Evolutionary conservation across 2,329 filamentous ascomycete species (phyloP), one percentile per base, ranked within the genome.

Genomic region (Sporothrix sp.): DNA sequence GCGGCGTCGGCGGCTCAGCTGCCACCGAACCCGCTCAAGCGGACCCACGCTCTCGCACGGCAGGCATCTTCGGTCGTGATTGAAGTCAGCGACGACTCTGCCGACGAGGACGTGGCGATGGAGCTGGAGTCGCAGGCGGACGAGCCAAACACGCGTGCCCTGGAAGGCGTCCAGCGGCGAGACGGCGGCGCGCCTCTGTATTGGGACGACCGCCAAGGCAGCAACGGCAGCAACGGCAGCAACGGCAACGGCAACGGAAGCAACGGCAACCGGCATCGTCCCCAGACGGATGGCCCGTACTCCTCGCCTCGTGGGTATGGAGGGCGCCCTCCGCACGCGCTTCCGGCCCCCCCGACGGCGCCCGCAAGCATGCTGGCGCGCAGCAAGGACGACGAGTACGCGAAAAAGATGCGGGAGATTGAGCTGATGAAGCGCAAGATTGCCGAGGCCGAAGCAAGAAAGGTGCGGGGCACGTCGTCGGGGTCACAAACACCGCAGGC

Each of bases 71-170:
- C 76, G 3, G 76, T 95, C 48, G 78, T 95, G 35, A 95, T 95
- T 58, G 80, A 94, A 57, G 83, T 94, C 35, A 95, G 87, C 61
- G 90, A 95, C 25, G 78, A 72, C 21, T 73, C 70, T 7, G 74
- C 75, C 27, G 76, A 76, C 33, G 76, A 80, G 45, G 78, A 82
- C 56, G 73, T 81, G 42, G 81, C 81, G 51, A 85, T 84, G 79
- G 82, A 85, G 30, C 72, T 84, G 21, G 79, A 79, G 23, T 79
- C 75, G 42, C 73, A 71, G 9, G 68, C 66, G 25, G 71, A 74
- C 20, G 68, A 68, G 3, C 33, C 40, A n/a, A n/a, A n/a, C n/a
- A n/a, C n/a, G n/a, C n/a, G n/a, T n/a, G 11, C 28, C 25, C 11
- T 18, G 14, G 18, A 25, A 28, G 14, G n/a, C 16, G 8, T 11